Base-by-base conservation (phyloP, 2,329 filamentous ascomycete genomes). In the Colletotrichum tropicale region DNA sequence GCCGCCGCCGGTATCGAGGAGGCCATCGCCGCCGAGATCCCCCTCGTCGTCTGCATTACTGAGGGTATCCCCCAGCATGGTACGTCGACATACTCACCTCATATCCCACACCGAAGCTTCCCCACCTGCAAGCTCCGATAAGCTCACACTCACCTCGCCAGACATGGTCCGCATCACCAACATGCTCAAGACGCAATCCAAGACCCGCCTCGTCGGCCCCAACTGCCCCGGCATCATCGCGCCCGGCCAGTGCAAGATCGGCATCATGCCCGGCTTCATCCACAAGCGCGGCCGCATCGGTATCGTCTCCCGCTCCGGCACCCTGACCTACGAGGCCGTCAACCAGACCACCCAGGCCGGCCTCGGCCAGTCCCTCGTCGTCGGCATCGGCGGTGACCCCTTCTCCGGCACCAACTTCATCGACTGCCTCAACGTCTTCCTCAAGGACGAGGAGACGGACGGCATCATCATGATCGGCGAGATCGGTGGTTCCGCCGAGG, bases 391-490 rank as follows among this genome's bases (percentile, higher is more conserved):
- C 79, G 97, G 97, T 88, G 97, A 99, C 88, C 97, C 97, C 82
- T 99, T 99, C 91, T 96, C 94, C 83, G 97, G 97, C 82, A 98
- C 97, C 88, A 98, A 98, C 92, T 99, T 98, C 91, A 98, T 99
- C 88, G 97, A 99, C 92, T 98, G 96, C 91, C 91, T 99, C 81
- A 94, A 95, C 85, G 95, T 98, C 84, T 99, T 99, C 93, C 92
- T 98, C 82, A 91, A 98, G 86, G 97, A 99, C 86, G 91, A 94
- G 85, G 95, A 98, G 89, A 99, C 97, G 52, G 97, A 99, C 85
- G 97, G 97, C 84, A 98, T 99, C 88, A 98, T 99, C 89, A 98
- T 99, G 97, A 98, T 99, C 86, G 97, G 97, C 85, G 97, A 98
- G 90, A 98, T 99, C 85, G 97, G 97, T 87, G 97, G 97, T 78